Evolutionary conservation across 164 flowering plant genomes (phyloP).

Genomic region (Euptelea pleiosperma): DNA sequence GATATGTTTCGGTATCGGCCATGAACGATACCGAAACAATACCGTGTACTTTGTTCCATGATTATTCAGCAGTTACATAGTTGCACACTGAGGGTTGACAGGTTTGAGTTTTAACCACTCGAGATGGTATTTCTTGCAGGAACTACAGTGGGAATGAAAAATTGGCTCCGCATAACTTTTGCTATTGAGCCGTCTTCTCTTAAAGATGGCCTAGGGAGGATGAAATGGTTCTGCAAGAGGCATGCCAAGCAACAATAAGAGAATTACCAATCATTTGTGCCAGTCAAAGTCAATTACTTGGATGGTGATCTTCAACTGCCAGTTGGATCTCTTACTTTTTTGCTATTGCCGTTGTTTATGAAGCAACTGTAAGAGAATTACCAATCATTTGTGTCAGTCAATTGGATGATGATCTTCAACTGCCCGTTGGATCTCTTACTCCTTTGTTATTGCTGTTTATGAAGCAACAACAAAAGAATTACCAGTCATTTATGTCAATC

Average conservation of each 20-base stretch:
- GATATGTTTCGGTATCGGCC: no score
- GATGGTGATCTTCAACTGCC: constrained; percentile 4
- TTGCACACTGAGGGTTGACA: background rate
- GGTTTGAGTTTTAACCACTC: background rate
- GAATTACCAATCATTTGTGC: background rate
- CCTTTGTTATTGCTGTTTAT: no score
- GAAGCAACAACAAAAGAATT: no score
- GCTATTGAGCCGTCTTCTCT: constrained; percentile 61
- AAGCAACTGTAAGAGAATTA: no score
- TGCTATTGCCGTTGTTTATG: no score
- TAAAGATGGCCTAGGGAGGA: constrained; percentile 56
- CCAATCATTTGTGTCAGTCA: no score
- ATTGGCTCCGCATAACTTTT: constrained; percentile 79
- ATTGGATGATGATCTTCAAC: no score
- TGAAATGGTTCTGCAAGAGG: constrained; percentile 57
- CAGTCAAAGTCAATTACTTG: constrained; percentile 1
- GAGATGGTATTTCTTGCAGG: constrained; percentile 21
- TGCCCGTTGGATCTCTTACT: no score
- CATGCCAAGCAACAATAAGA: constrained; percentile 30
- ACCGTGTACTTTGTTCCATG: no score
- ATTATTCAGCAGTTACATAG: no score
- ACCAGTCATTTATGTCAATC: no score
- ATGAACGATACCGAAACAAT: no score
- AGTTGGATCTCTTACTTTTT: constrained; percentile 4
- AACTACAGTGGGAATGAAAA: constrained; percentile 26